Conservation (phyloP, 2,329 filamentous ascomycete genomes). For the Exophiala sp. region DNA sequence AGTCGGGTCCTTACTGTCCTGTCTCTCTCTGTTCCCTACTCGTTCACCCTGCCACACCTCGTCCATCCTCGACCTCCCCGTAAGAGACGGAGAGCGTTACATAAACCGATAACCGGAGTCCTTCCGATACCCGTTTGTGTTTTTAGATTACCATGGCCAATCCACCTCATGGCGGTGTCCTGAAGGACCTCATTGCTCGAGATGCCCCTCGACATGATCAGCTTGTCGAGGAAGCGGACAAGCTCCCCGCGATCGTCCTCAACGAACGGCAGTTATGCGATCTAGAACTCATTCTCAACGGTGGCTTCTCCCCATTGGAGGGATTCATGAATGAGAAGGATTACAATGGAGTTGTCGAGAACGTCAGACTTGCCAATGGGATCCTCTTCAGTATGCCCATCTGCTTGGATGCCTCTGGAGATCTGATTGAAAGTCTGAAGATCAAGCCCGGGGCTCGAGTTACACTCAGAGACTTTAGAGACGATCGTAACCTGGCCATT, state of each 20-base stretch:
- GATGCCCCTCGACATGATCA: constrained; percentile 77
- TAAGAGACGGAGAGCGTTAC: too few species aligned
- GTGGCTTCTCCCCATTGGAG: constrained; percentile 95
- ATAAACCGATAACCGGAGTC: too few species aligned
- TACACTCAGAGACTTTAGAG: constrained; percentile 88
- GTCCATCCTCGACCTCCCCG: not conserved
- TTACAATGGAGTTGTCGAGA: constrained; percentile 87
- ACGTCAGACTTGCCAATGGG: constrained; percentile 80
- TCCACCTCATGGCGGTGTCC: constrained; percentile 76
- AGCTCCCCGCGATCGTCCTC: constrained; percentile 73
- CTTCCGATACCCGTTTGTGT: too few species aligned
- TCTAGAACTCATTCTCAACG: constrained; percentile 93
- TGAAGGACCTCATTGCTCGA: constrained; percentile 95
- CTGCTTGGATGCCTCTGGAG: constrained; percentile 75
- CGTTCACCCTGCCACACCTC: not conserved
- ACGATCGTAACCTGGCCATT: constrained; percentile 93
- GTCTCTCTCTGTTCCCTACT: not conserved
- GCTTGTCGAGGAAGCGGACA: constrained; percentile 78
- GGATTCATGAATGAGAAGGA: constrained; percentile 97
- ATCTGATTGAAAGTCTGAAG: constrained; percentile 65
- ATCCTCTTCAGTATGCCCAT: constrained; percentile 96
- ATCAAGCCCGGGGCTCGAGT: constrained; percentile 76
- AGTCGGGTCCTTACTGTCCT: not conserved
- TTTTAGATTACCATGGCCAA: constrained; percentile 41
- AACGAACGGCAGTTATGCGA: constrained; percentile 95